Evolutionary conservation across 2,329 filamentous ascomycete genomes (phyloP), one percentile per base, ranked within the genome.

Genomic region (Microcera coccophila): DNA sequence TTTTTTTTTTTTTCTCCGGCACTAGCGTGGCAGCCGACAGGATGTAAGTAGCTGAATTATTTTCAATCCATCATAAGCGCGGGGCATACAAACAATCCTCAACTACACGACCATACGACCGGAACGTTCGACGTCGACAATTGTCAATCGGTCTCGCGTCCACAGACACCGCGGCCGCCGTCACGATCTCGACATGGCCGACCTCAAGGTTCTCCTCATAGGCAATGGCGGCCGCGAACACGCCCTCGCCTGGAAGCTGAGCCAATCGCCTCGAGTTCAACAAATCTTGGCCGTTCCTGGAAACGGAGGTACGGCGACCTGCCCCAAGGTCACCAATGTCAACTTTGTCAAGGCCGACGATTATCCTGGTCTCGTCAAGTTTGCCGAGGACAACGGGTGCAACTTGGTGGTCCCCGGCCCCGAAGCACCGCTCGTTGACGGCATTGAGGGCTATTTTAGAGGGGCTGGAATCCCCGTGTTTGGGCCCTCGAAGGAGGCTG

Each of bases 201-300:
- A 62, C 42, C 74, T 89, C 50, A 79, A 82, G 55, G 76, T 96
- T 55, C 82, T 97, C 50, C 82, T 97, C 50, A 82, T 97, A 53
- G 91, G 93, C 60, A 95, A 91, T 63, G 93, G 93, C 54, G 93
- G 91, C 57, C 84, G 93, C 59, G 93, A 98, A 71, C 90, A 97
- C 69, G 88, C 90, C 36, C 78, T 96, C 50, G 90, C 90, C 32
- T 97, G 90, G 90, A 96, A 94, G 70, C 75, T 97, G 49, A 81
- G 84, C 61, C 85, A 95, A 65, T 95, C 90, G 14, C 74, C 83
- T 32, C 76, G 77, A 35, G 87, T 95, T 48, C 81, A 88, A 58
- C 77, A 82, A 56, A 91, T 97, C 62, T 73, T 78, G 55, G 78
- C 72, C 33, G 78, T 82, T 34, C 81, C 81, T 12, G 91, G 91